Evolutionary conservation across 148 eudicot genomes (phyloP).

Genomic region (Rhododendron ferrugineum): DNA sequence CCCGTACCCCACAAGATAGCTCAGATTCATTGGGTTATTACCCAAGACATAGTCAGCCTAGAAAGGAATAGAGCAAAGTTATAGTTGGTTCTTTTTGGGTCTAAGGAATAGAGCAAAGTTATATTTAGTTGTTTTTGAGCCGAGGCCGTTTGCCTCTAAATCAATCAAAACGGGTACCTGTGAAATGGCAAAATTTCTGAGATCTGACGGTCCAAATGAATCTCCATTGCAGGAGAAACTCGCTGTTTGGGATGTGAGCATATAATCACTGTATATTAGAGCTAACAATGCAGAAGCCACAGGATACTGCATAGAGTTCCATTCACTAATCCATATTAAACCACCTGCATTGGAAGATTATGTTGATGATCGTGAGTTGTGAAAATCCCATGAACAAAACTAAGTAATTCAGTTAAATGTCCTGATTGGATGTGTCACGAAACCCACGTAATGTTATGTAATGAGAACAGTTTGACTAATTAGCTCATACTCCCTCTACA

Average conservation of each 20-base stretch:
- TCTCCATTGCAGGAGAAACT: slow-evolving; percentile 52
- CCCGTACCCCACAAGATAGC: slow-evolving; percentile 84
- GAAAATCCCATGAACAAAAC: neutral
- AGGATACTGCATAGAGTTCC: slow-evolving; percentile 78
- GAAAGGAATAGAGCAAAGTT: neutral
- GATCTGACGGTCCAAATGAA: slow-evolving; percentile 48
- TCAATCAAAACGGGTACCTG: slow-evolving; percentile 38
- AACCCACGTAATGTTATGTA: neutral
- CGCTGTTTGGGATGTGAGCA: slow-evolving; percentile 65
- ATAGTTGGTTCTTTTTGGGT: neutral
- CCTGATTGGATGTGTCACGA: neutral
- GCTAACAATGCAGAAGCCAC: slow-evolving; percentile 87
- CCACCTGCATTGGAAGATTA: slow-evolving; percentile 50
- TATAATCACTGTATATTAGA: slow-evolving; percentile 77
- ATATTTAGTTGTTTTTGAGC: neutral
- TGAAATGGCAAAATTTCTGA: slow-evolving; percentile 72
- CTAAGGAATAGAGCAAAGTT: neutral
- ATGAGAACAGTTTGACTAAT: neutral
- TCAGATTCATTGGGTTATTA: slow-evolving; percentile 66
- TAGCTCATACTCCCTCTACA: neutral
- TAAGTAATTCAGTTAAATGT: neutral
- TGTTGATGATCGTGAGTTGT: neutral
- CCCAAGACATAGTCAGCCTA: slow-evolving; percentile 85
- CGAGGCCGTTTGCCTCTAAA: neutral
- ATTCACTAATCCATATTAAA: slow-evolving; percentile 77